These are phyloP conservation scores for Fusarium sp. DNA, from an alignment of 2,329 filamentous ascomycete species.

Conservation along the genomic window DNA sequence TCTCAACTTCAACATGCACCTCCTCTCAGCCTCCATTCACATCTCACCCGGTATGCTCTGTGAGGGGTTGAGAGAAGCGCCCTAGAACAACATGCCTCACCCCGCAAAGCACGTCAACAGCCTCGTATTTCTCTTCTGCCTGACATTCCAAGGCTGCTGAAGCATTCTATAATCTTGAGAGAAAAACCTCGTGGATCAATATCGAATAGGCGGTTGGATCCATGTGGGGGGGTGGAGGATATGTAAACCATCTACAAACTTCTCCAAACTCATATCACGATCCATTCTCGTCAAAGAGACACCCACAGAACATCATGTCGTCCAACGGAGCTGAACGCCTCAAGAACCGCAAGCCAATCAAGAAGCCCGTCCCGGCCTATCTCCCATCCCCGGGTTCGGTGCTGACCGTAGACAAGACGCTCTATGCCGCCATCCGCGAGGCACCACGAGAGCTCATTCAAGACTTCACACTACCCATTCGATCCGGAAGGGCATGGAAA, in stretches of 20 bases:
- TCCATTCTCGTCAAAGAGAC: neutral
- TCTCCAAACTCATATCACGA: slow-evolving; percentile 14
- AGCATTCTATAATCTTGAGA: neutral
- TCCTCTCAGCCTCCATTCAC: neutral
- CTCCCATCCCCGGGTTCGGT: slow-evolving; percentile 57
- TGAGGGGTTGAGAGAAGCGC: neutral
- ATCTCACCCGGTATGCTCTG: neutral
- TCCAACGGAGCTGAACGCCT: slow-evolving; percentile 52
- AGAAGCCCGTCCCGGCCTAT: slow-evolving; percentile 62
- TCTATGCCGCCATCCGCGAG: slow-evolving; percentile 71
- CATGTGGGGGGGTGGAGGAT: slow-evolving; percentile 35
- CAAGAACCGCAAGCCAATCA: slow-evolving; percentile 56
- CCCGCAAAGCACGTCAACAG: slow-evolving; percentile 5
- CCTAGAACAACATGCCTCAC: slow-evolving; percentile 1
- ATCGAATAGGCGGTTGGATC: slow-evolving; percentile 29
- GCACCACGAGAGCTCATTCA: slow-evolving; percentile 56
- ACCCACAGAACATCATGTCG: slow-evolving; percentile 27
- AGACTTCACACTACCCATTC: slow-evolving; percentile 74
- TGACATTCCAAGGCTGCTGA: neutral
- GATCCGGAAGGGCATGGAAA: slow-evolving; percentile 78
- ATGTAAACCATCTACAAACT: neutral
- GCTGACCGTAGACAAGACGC: slow-evolving; percentile 55
- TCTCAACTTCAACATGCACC: neutral
- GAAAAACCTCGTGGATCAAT: neutral
- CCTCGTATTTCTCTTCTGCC: neutral